Conservation (phyloP, 225 moss, liverwort and hornwort genomes). For the Pseudoscleropodium purum region DNA sequence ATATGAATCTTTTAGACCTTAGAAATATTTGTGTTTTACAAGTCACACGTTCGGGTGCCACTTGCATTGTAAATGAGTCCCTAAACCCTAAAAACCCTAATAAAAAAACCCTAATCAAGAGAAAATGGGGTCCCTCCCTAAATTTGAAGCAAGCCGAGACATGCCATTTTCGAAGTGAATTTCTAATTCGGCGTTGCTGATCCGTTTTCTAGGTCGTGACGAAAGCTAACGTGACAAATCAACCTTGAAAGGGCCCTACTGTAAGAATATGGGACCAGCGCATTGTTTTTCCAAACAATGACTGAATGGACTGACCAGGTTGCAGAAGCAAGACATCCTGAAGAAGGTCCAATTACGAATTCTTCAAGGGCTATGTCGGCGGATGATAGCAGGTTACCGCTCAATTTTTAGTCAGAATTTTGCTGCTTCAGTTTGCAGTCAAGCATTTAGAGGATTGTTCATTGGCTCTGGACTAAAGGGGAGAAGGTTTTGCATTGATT, state of each 20-base stretch:
- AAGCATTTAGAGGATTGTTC: neutral
- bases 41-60: neutral
- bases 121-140: neutral
- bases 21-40: neutral
- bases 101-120: neutral
- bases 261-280: neutral
- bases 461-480: neutral
- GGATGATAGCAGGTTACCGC: neutral
- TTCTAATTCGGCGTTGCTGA: neutral
- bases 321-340: neutral
- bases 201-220: neutral
- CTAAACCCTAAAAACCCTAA: no score
- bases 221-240: neutral
- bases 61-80: neutral
- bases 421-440: neutral
- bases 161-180: neutral
- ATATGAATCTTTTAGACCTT: neutral
- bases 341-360: neutral
- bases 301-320: neutral
- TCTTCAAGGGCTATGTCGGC: neutral
- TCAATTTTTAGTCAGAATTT: neutral
- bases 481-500: neutral
- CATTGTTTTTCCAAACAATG: neutral
- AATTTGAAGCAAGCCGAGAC: neutral
- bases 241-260: neutral